phyloP scores from a whole-genome alignment of 441 rosid species.

The Corymbia citriodora region DNA sequence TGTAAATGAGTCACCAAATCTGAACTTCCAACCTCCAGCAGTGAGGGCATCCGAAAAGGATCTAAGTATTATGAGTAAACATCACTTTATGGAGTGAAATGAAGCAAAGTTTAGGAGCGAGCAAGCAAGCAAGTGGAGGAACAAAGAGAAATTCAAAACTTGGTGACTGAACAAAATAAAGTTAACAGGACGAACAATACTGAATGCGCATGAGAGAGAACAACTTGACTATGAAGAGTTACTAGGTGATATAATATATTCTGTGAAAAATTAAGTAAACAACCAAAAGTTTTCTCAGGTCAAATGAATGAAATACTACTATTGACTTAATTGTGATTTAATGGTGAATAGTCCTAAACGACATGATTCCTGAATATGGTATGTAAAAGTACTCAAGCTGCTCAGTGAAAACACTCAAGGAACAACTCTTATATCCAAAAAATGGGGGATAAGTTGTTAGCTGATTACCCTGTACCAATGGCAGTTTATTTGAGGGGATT shows the following conservation, averaged over 20 bases:
- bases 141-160: neutral
- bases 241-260: neutral
- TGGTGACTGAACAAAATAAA: neutral
- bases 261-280: neutral
- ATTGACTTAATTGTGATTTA: neutral
- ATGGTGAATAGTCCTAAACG: neutral
- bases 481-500: constrained; percentile 8
- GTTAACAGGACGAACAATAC: neutral
- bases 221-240: neutral
- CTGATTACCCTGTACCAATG: neutral
- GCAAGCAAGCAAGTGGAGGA: neutral
- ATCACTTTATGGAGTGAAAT: neutral
- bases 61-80: neutral
- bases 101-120: neutral
- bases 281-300: neutral
- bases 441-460: neutral
- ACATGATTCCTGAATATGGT: neutral
- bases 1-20: neutral
- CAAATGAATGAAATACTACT: neutral
- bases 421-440: neutral
- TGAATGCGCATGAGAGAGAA: neutral
- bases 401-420: neutral
- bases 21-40: neutral
- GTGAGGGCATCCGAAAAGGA: neutral
- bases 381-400: neutral